Evolutionary conservation across 176 grass and related monocot genomes (phyloP).

Genomic region (Carex kokanica): DNA sequence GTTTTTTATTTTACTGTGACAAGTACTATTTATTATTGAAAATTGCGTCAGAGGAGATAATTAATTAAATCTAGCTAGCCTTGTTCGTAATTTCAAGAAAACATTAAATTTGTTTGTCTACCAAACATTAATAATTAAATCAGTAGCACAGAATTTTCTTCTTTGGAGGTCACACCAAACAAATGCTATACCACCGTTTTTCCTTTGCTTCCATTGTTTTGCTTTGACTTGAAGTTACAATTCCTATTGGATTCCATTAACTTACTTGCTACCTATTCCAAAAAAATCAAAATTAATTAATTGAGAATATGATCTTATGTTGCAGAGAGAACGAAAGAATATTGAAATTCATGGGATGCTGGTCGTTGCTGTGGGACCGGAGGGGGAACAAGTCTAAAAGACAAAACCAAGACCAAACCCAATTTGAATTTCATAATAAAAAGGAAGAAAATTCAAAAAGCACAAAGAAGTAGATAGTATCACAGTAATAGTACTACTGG

Average conservation of each 20-base stretch:
- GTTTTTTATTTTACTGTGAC: not conserved
- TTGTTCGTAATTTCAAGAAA: not conserved
- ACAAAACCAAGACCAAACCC: not conserved
- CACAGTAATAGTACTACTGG: not conserved
- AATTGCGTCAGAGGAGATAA: not conserved
- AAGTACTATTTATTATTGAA: conserved; percentile 4
- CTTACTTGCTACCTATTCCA: not conserved
- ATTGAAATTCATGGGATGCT: conserved; percentile 46
- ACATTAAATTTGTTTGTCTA: not conserved
- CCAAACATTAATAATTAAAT: too few species aligned
- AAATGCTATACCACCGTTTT: not conserved
- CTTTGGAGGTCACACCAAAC: not conserved
- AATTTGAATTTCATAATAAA: conserved; percentile 11
- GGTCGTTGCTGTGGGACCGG: conserved; percentile 56
- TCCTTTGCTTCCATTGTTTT: not conserved
- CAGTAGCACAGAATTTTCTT: not conserved
- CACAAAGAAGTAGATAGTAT: not conserved
- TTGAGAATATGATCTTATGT: not conserved
- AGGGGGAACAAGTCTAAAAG: conserved; percentile 48
- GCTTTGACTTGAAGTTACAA: too few species aligned
- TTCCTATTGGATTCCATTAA: not conserved
- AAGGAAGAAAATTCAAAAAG: conserved; percentile 6
- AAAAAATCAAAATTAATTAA: not conserved
- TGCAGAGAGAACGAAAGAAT: conserved; percentile 56
- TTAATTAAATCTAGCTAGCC: not conserved